Evolutionary conservation across 2,329 filamentous ascomycete species (phyloP), one percentile per base, ranked within the genome.

Genomic region (Hypocrella siamensis): DNA sequence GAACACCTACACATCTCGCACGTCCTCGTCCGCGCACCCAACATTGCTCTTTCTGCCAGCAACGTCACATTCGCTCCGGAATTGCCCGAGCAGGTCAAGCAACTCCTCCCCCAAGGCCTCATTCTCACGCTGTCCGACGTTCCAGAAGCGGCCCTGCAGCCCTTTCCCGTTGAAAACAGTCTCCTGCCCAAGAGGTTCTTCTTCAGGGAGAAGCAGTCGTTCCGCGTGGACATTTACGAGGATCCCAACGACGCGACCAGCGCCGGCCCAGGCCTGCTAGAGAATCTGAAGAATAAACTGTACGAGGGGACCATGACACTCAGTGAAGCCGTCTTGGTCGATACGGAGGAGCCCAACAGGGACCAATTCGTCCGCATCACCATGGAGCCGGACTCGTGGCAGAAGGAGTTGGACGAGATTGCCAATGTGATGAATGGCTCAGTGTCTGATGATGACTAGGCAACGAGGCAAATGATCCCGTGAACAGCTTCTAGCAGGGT

Each of bases 1-100:
- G 27, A 44, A 0, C 48, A 59, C 26, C 32, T 40, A 2, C 52
- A 62, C 33, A 58, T 63, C 22, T 51, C 58, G n/a, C 60, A 64
- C 36, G 47, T 60, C 26, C 53, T 63, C 16, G 46, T 53, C n/a
- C 42, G 46, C 3, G 46, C 56, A 0, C 60, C 58, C n/a, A 63
- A 61, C 39, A 54, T 50, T 8, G 44, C 48, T 4, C 44, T 57
- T 1, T 50, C 47, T 0, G 51, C 52, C 15, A 45, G 40, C 14
- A 37, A 41, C 5, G 28, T 44, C 15, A 34, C 27, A 14, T 19
- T 30, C 15, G 19, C 28, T 0, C 30, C 32, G 0, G 18, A 26
- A 21, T 26, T 53, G 16, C 19, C 43, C 26, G 3, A 40, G 41
- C 3, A 36, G 39, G n/a, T 41, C 34, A 27, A 37, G 33, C 17